phyloP scores from a whole-genome alignment of 2,329 filamentous ascomycete species.

The Xylaria sp. region DNA sequence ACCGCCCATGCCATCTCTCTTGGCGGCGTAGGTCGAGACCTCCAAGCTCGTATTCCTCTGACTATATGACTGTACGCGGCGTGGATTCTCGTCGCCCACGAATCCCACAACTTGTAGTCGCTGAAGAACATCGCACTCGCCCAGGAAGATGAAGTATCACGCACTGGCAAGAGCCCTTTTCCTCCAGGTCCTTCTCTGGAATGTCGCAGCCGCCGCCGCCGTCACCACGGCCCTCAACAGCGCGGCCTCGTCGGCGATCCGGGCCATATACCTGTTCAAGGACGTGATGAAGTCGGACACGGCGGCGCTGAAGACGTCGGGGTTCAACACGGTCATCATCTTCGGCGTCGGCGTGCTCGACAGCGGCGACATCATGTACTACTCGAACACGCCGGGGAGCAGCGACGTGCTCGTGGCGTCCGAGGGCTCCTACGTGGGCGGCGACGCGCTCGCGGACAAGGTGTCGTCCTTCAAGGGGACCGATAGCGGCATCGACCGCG shows the following conservation, averaged over 20 bases:
- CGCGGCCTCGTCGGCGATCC: slow-evolving; percentile 27
- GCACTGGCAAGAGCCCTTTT: slow-evolving; percentile 17
- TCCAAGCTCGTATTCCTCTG: background rate
- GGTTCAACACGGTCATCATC: slow-evolving; percentile 48
- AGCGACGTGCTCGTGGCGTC: slow-evolving; percentile 42
- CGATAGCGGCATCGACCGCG: slow-evolving; percentile 39
- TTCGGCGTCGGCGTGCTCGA: slow-evolving; percentile 47
- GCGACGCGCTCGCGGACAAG: slow-evolving; percentile 51
- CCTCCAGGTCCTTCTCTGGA: slow-evolving; percentile 18
- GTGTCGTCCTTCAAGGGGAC: slow-evolving; percentile 45
- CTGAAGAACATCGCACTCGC: background rate
- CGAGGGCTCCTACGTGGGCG: slow-evolving; percentile 49
- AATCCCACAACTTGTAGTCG: background rate
- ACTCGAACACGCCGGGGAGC: slow-evolving; percentile 45
- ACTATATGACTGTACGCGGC: no score
- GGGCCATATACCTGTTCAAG: slow-evolving; percentile 45
- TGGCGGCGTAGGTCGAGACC: background rate
- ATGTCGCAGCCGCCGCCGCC: no score
- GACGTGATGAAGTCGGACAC: slow-evolving; percentile 50
- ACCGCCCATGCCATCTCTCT: slow-evolving; percentile 1
- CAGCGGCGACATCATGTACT: slow-evolving; percentile 49
- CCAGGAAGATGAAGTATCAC: slow-evolving; percentile 16
- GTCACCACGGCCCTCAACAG: slow-evolving; percentile 10
- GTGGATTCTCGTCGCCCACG: background rate
- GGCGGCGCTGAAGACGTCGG: slow-evolving; percentile 42